These are phyloP conservation scores for Entrophospora sp. DNA, from an alignment of 192 early-diverging fungal species.

Conservation along the genomic window DNA sequence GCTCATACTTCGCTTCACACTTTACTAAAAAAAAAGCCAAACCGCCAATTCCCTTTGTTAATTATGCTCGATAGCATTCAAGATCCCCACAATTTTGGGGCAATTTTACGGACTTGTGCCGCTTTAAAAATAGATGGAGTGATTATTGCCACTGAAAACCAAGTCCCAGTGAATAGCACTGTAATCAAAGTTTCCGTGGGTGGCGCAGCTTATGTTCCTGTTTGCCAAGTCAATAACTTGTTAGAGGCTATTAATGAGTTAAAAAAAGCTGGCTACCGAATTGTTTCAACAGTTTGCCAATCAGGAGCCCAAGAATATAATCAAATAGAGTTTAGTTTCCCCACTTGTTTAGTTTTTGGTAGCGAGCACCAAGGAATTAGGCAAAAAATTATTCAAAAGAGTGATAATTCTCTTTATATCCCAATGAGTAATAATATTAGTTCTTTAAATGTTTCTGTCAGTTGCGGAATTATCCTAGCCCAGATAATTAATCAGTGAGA, in stretches of 20 bases:
- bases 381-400: constrained; percentile 1
- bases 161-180: constrained; percentile 10
- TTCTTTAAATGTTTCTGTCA: constrained; percentile 40
- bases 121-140: constrained; percentile 9
- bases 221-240: not conserved
- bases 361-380: constrained; percentile 2
- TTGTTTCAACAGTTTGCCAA: constrained; percentile 2
- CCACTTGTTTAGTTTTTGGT: not conserved
- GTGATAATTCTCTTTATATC: constrained; percentile 7
- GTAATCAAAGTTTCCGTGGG: constrained; percentile 11
- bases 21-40: not conserved
- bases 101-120: not conserved
- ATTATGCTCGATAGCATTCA: not conserved
- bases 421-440: constrained; percentile 23
- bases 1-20: not conserved
- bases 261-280: not conserved
- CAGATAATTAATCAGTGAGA: no score
- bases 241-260: not conserved
- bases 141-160: constrained; percentile 12
- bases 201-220: constrained; percentile 1
- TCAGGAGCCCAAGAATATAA: not conserved
- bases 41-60: not conserved
- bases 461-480: constrained; percentile 30
- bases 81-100: constrained; percentile 15
- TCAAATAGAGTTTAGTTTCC: not conserved